These are phyloP conservation scores for Sarcomyxa edulis DNA, from an alignment of 768 basidiomycete species.

Conservation along the genomic window DNA sequence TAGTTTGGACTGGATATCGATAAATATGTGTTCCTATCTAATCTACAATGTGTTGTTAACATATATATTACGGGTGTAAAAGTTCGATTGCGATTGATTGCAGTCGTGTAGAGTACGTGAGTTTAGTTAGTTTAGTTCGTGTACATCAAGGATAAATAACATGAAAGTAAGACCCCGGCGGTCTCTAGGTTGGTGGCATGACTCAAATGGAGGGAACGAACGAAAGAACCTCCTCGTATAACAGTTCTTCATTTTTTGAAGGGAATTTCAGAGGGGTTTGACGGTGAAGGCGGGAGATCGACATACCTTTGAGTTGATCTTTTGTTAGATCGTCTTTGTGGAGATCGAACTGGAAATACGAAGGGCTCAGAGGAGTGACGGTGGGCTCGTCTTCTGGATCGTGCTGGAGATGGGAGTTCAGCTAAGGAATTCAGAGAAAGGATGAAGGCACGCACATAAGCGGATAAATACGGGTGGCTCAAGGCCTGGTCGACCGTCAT, in stretches of 20 bases:
- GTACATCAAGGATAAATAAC: conserved; percentile 2
- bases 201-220: conserved; percentile 61
- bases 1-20: too few species aligned
- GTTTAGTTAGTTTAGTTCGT: too few species aligned
- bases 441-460: conserved; percentile 49
- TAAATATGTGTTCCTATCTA: too few species aligned
- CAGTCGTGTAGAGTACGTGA: too few species aligned
- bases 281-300: conserved; percentile 7
- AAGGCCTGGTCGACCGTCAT: conserved; percentile 80
- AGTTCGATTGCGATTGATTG: too few species aligned
- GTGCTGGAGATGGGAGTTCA: conserved; percentile 39
- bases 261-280: background rate
- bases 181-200: conserved; percentile 3
- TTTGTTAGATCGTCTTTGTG: conserved; percentile 74
- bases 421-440: background rate
- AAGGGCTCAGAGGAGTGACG: conserved; percentile 72
- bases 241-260: conserved; percentile 39
- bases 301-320: conserved; percentile 61
- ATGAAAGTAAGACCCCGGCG: background rate
- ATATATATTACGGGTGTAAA: too few species aligned
- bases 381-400: conserved; percentile 88
- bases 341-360: conserved; percentile 89
- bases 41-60: too few species aligned
- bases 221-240: conserved; percentile 80
- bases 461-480: conserved; percentile 74